Conservation (phyloP, 2,329 filamentous ascomycete species). For the Colletotrichum simmondsii region DNA sequence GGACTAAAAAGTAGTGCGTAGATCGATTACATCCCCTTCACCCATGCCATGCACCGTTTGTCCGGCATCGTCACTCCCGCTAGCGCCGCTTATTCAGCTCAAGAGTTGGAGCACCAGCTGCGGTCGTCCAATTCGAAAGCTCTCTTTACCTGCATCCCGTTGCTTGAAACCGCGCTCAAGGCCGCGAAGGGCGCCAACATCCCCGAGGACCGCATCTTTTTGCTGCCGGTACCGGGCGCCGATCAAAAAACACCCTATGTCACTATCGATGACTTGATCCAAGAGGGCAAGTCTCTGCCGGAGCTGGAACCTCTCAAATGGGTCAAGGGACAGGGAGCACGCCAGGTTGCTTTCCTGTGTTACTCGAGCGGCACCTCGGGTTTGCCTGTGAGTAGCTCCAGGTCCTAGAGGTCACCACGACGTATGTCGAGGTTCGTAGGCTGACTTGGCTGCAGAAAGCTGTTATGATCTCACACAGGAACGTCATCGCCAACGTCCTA, state of each 20-base stretch:
- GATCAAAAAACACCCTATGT: constrained; percentile 64
- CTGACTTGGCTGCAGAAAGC: constrained; percentile 68
- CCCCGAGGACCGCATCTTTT: constrained; percentile 70
- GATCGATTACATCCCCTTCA: constrained; percentile 80
- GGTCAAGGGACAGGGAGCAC: constrained; percentile 72
- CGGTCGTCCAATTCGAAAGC: constrained; percentile 75
- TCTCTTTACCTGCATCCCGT: constrained; percentile 75
- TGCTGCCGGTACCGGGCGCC: constrained; percentile 74
- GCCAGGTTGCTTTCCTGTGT: constrained; percentile 79
- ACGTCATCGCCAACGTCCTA: constrained; percentile 81
- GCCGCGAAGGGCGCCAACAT: constrained; percentile 71
- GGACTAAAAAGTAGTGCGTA: constrained; percentile 44
- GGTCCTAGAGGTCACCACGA: not conserved
- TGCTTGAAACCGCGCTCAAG: constrained; percentile 70
- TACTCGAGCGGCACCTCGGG: constrained; percentile 86
- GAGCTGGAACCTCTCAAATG: constrained; percentile 67
- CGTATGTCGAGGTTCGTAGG: not conserved
- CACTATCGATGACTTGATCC: constrained; percentile 74
- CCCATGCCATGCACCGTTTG: constrained; percentile 79
- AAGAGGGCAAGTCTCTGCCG: constrained; percentile 66
- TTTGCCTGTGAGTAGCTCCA: constrained; percentile 67
- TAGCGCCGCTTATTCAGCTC: constrained; percentile 77
- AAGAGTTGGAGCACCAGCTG: constrained; percentile 79
- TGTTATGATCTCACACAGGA: constrained; percentile 83
- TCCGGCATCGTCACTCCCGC: constrained; percentile 80